Evolutionary conservation across 345 rosid species (phyloP), one percentile per base, ranked within the genome.

Genomic region (Physaria fendleri): DNA sequence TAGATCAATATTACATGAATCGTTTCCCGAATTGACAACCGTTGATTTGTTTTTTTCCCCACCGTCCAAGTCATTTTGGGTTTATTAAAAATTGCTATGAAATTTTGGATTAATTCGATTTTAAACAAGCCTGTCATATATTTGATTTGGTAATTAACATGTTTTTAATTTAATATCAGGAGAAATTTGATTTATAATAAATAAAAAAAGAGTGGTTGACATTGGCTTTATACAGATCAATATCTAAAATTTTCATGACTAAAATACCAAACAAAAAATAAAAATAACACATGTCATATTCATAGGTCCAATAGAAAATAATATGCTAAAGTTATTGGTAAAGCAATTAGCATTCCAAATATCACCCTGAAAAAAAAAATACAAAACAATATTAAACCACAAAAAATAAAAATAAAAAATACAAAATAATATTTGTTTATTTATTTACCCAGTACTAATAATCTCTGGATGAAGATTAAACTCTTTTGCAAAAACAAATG

Each of bases 401-500:
- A 24, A 47, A n/a, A 35, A 14, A 20, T 6, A 18, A 16, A 52
- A 5, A 0, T 5, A 13, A 5, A 55, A 11, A 8, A 20, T 0
- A 28, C n/a, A 4, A 0, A 56, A 4, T 1, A 21, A 14, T 24
- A 4, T 11, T 34, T 22, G n/a, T 25, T 27, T 20, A 85, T 9
- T 30, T 18, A 17, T 22, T 20, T 22, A 91, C 95, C 84, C 84
- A 5, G 98, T 84, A 73, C 98, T 85, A 23, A 87, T 28, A 25
- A 86, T 46, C 33, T 92, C 87, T 2, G 96, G 93, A 79, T 88
- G 72, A 67, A 86, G 76, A 66, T 84, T 77, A 42, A 88, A 92
- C 66, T 92, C 93, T 76, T 82, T 88, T 5, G 98, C 94, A 21
- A 92, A 86, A 23, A 92, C 95, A 65, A 92, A 86, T 15, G 97